A percentile compares a stretch with the other conserved stretches of the same genome.
phyloP scores from a whole-genome alignment of 1,284 basidiomycete species.

The Ganoderma lucidum region DNA sequence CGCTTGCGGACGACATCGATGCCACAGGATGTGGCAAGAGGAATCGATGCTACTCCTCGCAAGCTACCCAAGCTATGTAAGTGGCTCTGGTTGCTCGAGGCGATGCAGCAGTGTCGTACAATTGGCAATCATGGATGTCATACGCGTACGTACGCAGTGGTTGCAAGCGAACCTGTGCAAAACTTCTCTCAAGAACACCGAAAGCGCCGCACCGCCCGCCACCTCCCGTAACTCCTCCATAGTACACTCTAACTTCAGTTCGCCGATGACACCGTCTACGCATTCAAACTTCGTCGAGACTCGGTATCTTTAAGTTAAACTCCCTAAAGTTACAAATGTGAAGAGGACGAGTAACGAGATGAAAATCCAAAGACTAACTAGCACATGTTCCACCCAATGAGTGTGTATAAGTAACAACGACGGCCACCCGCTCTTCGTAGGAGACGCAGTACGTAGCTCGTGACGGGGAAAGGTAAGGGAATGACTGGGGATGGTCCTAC shows the following conservation, averaged over 20 bases:
- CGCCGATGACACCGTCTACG: neutral
- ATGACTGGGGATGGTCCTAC: neutral
- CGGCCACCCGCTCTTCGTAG: neutral
- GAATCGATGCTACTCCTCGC: neutral
- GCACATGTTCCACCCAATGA: neutral
- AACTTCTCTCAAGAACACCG: neutral
- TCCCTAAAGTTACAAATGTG: neutral
- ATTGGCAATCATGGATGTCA: slow-evolving; percentile 3
- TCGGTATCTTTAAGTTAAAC: neutral
- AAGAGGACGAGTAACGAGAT: neutral
- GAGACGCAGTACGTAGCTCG: neutral
- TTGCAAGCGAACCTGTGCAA: neutral
- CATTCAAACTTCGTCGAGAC: neutral
- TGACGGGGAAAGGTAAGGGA: neutral
- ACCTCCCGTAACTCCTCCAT: neutral
- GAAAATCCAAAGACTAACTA: neutral
- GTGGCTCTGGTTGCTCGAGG: neutral
- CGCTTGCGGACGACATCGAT: neutral
- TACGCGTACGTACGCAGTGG: neutral
- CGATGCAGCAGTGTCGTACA: neutral
- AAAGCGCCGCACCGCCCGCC: neutral
- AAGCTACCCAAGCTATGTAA: neutral
- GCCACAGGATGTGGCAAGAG: neutral
- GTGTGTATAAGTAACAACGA: neutral
- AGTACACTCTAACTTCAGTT: too few species aligned